phyloP scores from a whole-genome alignment of 441 rosid species.

The Erysimum cheiri region DNA sequence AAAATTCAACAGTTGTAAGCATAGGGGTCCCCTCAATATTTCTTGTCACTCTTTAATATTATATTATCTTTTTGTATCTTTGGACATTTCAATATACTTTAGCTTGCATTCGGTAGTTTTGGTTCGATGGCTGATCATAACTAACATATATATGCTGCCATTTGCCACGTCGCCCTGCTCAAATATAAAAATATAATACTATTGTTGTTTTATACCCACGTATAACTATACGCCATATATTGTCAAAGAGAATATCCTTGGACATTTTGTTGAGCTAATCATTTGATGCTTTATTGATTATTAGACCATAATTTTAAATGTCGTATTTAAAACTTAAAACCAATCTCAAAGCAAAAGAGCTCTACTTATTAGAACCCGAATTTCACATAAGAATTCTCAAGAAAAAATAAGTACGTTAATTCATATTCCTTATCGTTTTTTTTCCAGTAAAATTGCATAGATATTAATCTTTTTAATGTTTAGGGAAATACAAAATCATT shows the following conservation, averaged over 20 bases:
- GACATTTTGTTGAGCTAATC: slow-evolving; percentile 34
- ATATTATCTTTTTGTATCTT: slow-evolving; percentile 6
- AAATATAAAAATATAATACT: neutral
- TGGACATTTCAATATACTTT: slow-evolving; percentile 8
- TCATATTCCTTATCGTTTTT: neutral
- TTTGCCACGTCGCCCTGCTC: slow-evolving; percentile 35
- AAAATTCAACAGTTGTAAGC: slow-evolving; percentile 29
- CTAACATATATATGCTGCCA: slow-evolving; percentile 24
- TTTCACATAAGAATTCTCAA: neutral
- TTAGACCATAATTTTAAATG: neutral
- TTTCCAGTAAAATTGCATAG: neutral
- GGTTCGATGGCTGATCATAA: slow-evolving; percentile 30
- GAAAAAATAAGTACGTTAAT: no score
- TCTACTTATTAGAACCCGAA: neutral
- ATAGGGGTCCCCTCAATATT: slow-evolving; percentile 40
- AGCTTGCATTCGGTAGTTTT: slow-evolving; percentile 28
- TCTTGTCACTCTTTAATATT: slow-evolving; percentile 21
- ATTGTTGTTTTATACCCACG: slow-evolving; percentile 11
- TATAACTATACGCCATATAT: slow-evolving; percentile 11
- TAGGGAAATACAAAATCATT: neutral
- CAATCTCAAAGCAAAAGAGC: neutral
- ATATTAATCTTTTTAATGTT: neutral
- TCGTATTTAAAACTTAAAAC: neutral
- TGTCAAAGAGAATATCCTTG: slow-evolving; percentile 38
- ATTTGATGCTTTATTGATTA: slow-evolving; percentile 29